Base-by-base conservation (phyloP, 805 yeast genomes). In the Yamadazyma tumulicola region DNA sequence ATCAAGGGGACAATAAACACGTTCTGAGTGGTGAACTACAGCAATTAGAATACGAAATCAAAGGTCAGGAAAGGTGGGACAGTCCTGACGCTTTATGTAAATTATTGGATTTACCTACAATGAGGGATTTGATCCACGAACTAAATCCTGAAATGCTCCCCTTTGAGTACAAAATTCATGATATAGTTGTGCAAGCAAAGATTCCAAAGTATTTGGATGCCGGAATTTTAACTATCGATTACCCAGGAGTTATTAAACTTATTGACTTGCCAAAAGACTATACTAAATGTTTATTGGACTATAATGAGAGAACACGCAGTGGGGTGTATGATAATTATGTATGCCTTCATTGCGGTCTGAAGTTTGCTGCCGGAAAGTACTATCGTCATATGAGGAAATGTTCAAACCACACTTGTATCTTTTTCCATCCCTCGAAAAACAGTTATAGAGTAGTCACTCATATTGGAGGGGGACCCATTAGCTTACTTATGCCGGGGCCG, bases 231-330 rank as follows among this genome's bases (percentile, higher is more conserved):
- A 26, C 49, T 2, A 36, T 71, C 17, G 79, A 72, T 16, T 76
- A 67, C 42, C 81, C 85, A 5, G 79, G 80, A 9, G 64, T 69
- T 5, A 59, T 76, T 2, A 72, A 71, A 33, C 56, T 81, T 32
- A 62, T 75, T 21, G 71, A 72, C 31, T 51, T 82, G 29, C 82
- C 87, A 9, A 41, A 47, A 10, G 66, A 69, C 41, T 59, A 53
- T 36, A 50, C 48, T 34, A 42, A 48, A 5, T 52, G 68, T 32
- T 23, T 52, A 14, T 34, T 47, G 32, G 59, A 57, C 30, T 45
- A 45, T 19, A 43, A 47, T 19, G 24, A 33, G 5, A 33, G 31
- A 27, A 41, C 32, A 19, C 35, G 41, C 21, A 38, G 29, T 12
- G 52, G 48, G 11, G 34, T 47, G 3, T 44, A 47, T 22, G 62